A percentile compares a stretch with the other conserved stretches of the same genome.
These are phyloP conservation scores for Bacterosira constricta DNA, from an alignment of 108 stramenopile genomes.

Conservation along the genomic window DNA sequence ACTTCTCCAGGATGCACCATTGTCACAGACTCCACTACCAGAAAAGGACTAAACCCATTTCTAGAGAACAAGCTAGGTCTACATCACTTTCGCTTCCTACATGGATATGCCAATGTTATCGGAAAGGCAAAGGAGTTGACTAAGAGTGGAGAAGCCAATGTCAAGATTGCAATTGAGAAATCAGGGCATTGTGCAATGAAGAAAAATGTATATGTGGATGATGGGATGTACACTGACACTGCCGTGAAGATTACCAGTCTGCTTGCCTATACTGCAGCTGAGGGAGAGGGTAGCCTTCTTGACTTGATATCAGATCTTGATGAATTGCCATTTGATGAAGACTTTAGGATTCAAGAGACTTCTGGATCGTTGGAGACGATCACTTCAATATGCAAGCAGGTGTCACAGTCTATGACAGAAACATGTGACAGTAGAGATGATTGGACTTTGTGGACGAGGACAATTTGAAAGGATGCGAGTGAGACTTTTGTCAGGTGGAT, in stretches of 20 bases:
- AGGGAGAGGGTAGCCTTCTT: conserved; percentile 46
- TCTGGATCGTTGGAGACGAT: conserved; percentile 69
- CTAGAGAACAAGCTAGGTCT: conserved; percentile 56
- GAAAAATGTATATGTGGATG: conserved; percentile 80
- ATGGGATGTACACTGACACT: conserved; percentile 88
- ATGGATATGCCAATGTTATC: conserved; percentile 87
- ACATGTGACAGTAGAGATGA: background rate
- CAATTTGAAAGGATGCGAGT: conserved; percentile 83
- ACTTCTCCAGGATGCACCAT: conserved; percentile 65
- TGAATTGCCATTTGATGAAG: conserved; percentile 65
- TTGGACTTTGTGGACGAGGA: conserved; percentile 71
- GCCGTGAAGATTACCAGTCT: conserved; percentile 72
- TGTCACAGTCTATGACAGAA: conserved; percentile 31
- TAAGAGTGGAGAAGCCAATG: conserved; percentile 60
- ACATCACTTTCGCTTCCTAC: conserved; percentile 67
- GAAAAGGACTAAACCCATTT: conserved; percentile 66
- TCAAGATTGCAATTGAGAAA: conserved; percentile 83
- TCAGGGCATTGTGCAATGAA: conserved; percentile 79
- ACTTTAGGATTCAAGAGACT: conserved; percentile 57
- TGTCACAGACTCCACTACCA: conserved; percentile 82
- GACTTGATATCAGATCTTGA: conserved; percentile 61
- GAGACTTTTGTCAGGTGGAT: conserved; percentile 56
- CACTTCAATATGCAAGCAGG: conserved; percentile 46
- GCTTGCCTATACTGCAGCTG: conserved; percentile 31
- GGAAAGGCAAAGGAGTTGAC: conserved; percentile 67